Conservation (phyloP, 2,329 filamentous ascomycete species). For the Fusarium denticulatum region DNA sequence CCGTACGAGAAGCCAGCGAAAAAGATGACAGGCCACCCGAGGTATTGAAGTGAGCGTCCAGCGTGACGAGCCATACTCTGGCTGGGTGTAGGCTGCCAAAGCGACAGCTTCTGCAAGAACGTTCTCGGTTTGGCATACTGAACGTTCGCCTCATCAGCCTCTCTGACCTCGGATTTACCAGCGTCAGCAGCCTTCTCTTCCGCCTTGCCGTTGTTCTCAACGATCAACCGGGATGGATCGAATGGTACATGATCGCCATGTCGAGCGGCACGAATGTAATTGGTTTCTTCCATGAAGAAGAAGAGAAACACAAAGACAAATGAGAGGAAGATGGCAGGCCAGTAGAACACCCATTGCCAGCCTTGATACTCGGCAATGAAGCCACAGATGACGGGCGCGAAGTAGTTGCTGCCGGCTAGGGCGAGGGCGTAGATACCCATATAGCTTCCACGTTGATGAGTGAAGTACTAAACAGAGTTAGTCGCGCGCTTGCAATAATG, state of each 20-base stretch:
- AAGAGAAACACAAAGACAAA: constrained; percentile 55
- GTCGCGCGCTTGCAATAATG: fast-evolving
- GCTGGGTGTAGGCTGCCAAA: constrained; percentile 50
- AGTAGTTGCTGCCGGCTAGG: constrained; percentile 54
- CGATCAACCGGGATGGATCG: neutral
- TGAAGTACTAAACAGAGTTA: constrained; percentile 43
- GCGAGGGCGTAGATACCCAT: constrained; percentile 55
- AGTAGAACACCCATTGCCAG: constrained; percentile 57
- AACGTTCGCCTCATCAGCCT: neutral
- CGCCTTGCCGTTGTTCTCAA: neutral
- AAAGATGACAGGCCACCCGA: constrained; percentile 55
- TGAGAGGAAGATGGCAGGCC: constrained; percentile 52
- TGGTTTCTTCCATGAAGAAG: constrained; percentile 69
- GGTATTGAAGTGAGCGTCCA: constrained; percentile 49
- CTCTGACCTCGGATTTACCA: constrained; percentile 6
- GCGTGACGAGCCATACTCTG: constrained; percentile 50
- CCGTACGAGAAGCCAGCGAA: constrained; percentile 56
- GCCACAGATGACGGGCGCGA: constrained; percentile 56
- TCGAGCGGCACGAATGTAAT: constrained; percentile 54
- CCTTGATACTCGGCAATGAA: constrained; percentile 56
- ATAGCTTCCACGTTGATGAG: constrained; percentile 56
- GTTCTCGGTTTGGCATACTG: constrained; percentile 46
- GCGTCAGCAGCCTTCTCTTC: neutral
- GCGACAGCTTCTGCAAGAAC: constrained; percentile 54
- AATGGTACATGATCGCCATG: neutral